phyloP scores from a whole-genome alignment of 352 stramenopile species.

The Pythium aphanidermatum region DNA sequence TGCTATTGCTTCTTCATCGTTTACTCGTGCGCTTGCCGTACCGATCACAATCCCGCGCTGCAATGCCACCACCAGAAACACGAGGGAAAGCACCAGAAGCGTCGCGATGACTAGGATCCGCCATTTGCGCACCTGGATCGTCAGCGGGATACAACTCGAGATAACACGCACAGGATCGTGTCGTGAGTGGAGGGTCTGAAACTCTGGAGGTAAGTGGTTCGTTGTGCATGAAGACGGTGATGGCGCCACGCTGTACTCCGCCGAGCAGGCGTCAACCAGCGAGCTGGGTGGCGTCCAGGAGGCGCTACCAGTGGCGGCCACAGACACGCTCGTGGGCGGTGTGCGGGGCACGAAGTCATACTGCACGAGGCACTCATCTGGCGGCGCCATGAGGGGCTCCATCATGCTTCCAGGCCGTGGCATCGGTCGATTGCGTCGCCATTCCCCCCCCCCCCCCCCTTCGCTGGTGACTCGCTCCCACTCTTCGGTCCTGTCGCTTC shows the following conservation, averaged over 20 bases:
- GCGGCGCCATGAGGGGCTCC: too few species aligned
- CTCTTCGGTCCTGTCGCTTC: too few species aligned
- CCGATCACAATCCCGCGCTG: slow-evolving; percentile 1
- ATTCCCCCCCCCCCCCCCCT: too few species aligned
- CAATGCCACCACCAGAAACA: neutral
- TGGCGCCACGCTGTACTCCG: too few species aligned
- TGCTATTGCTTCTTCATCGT: neutral
- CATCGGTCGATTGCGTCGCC: neutral
- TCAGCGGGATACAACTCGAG: slow-evolving; percentile 7
- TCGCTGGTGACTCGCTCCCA: too few species aligned
- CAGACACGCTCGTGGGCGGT: slow-evolving; percentile 12
- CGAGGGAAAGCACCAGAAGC: neutral
- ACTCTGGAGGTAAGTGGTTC: too few species aligned
- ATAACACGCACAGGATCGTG: too few species aligned
- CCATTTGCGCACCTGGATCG: slow-evolving; percentile 13
- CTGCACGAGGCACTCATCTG: slow-evolving; percentile 3
- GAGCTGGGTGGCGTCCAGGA: neutral
- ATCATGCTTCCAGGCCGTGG: too few species aligned
- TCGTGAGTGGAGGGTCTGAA: too few species aligned
- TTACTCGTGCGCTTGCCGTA: neutral
- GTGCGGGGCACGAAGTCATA: slow-evolving; percentile 13
- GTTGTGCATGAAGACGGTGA: too few species aligned
- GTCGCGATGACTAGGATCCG: slow-evolving; percentile 4
- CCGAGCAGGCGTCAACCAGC: too few species aligned
- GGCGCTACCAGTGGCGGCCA: neutral